Evolutionary conservation across 2,329 filamentous ascomycete species (phyloP).

Genomic region (Aspergillus chevalieri): DNA sequence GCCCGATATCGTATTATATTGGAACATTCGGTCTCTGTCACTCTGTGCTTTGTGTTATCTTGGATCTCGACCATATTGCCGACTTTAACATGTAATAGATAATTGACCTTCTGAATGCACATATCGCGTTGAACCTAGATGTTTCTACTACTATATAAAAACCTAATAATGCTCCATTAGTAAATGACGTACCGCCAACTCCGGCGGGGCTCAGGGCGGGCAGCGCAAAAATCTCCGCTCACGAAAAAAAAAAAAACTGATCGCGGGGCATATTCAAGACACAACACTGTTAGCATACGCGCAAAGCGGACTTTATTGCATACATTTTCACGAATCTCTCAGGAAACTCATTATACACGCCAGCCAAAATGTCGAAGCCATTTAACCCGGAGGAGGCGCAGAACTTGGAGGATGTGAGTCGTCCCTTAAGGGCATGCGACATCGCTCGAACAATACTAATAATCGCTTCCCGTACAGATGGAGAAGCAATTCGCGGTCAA

Average conservation of each 20-base stretch:
- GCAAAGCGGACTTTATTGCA: neutral
- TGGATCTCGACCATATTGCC: no score
- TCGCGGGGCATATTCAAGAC: slow-evolving; percentile 21
- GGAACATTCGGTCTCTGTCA: no score
- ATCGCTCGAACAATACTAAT: slow-evolving; percentile 4
- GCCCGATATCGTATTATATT: no score
- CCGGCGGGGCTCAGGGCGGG: slow-evolving; percentile 6
- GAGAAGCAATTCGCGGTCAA: slow-evolving; percentile 99
- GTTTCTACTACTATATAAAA: no score
- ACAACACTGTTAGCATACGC: slow-evolving; percentile 1
- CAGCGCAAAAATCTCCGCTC: slow-evolving; percentile 20
- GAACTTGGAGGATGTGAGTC: slow-evolving; percentile 62
- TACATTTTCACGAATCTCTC: neutral
- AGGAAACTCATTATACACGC: neutral
- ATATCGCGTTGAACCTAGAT: no score
- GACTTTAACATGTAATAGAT: no score
- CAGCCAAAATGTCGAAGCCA: slow-evolving; percentile 31
- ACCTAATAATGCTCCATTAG: neutral
- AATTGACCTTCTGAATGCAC: no score
- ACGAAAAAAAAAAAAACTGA: slow-evolving; percentile 23
- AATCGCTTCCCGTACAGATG: slow-evolving; percentile 55
- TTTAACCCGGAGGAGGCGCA: slow-evolving; percentile 59
- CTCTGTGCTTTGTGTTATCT: no score
- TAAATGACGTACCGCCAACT: slow-evolving; percentile 12
- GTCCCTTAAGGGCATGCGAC: neutral